phyloP scores from a whole-genome alignment of 352 stramenopile genomes.

The Globisporangium acanthophoron region DNA sequence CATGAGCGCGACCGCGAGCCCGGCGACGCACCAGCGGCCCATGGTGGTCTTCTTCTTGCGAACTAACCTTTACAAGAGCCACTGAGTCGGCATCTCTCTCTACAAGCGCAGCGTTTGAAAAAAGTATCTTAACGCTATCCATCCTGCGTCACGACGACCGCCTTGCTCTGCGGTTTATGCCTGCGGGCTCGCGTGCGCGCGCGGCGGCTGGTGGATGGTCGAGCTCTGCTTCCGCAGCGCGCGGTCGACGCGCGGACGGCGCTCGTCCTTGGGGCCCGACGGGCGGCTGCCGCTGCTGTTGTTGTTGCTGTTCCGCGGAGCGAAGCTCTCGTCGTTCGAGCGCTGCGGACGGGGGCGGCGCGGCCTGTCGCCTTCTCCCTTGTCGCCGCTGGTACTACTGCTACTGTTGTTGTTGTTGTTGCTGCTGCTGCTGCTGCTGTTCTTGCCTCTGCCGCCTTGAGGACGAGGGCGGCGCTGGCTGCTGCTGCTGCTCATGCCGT shows the following conservation, averaged over 20 bases:
- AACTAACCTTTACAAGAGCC: neutral
- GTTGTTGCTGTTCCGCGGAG: constrained; percentile 14
- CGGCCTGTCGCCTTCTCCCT: constrained; percentile 20
- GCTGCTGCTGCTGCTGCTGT: constrained; percentile 1
- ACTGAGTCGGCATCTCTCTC: constrained; percentile 2
- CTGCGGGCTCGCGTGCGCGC: constrained; percentile 14
- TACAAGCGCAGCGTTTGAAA: constrained; percentile 8
- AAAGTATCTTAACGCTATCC: neutral
- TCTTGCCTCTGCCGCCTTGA: constrained; percentile 28
- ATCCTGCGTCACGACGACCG: no score
- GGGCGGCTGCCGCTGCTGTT: constrained; percentile 1
- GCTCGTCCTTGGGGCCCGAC: constrained; percentile 26
- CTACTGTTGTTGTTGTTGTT: constrained; percentile 19
- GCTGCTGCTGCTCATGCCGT: constrained; percentile 25
- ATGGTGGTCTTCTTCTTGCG: constrained; percentile 18
- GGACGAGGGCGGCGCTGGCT: constrained; percentile 23
- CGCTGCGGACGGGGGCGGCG: constrained; percentile 26
- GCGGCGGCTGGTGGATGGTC: constrained; percentile 20
- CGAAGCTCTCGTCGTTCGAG: constrained; percentile 22
- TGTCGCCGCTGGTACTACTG: constrained; percentile 9
- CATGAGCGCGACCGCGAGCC: constrained; percentile 58
- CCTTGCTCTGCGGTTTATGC: constrained; percentile 1
- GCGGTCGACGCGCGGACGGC: constrained; percentile 31
- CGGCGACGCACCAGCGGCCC: constrained; percentile 28
- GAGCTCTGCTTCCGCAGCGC: constrained; percentile 31